Base-by-base conservation (phyloP, 441 rosid species). In the Adansonia gregorii region DNA sequence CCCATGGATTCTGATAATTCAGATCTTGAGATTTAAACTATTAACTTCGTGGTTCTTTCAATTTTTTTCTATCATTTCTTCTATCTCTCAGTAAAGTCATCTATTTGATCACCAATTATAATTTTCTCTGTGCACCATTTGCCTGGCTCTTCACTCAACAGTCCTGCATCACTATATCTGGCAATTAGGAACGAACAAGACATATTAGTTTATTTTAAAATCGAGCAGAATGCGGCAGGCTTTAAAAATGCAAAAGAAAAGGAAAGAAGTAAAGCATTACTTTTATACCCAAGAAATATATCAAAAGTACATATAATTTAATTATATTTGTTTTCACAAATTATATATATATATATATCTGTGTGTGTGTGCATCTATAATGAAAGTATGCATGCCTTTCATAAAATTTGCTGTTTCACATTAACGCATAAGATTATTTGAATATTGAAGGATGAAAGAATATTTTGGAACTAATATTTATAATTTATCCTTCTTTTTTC, bases 1-100 rank as follows among this genome's bases (percentile, higher is more conserved):
- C 14, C 19, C 17, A 14, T 63, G n/a, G n/a, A 61, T 59, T 22
- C 7, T 56, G 27, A 56, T 56, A 17, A 19, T 22, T 22, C 1
- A 27, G 65, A 60, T 60, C 24, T 60, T 59, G 15, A 60, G 39
- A 60, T 60, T 60, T 60, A 8, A 60, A 60, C 14, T 24, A 60
- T 24, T 11, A 15, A 24, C 39, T 24, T 6, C 7, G 0, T 31
- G 19, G 15, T 27, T 31, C 31, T 8, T 27, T 17, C 19, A 63
- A 31, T 31, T 31, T 63, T 12, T 63, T 12, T 63, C 41, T 27
- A 63, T 17, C 17, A 11, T 27, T 27, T 27, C 8, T 27, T 61
- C 43, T 12, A 0, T 61, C 65, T 60, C 43, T 61, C 67, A 12
- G 12, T 27, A 27, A 10, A 61, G 27, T 24, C 67, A 61, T 61